Evolutionary conservation across 1,284 basidiomycete species (phyloP).

Genomic region (Apiotrichum siamense): DNA sequence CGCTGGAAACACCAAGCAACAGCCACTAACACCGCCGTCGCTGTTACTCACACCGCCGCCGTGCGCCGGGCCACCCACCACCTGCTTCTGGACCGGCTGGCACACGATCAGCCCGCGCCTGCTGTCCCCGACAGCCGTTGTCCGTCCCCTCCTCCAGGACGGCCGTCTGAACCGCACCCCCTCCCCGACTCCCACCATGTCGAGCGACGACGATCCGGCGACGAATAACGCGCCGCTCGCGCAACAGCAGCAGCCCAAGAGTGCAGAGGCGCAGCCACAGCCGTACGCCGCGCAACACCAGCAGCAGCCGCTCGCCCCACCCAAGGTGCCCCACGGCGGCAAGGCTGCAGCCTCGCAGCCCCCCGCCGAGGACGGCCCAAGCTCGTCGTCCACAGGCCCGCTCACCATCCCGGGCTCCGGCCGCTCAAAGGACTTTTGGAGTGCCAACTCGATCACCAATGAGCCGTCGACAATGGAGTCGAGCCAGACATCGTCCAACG

Average conservation of each 20-base stretch:
- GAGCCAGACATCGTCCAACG: constrained; percentile 7
- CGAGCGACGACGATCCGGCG: constrained; percentile 18
- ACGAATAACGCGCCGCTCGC: neutral
- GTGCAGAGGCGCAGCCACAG: too few relatives aligned
- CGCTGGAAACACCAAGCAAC: neutral
- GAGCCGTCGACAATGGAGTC: constrained; percentile 1
- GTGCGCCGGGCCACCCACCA: too few relatives aligned
- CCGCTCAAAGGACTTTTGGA: constrained; percentile 5
- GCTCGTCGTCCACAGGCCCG: neutral
- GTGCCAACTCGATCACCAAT: neutral
- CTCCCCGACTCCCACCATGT: constrained; percentile 18
- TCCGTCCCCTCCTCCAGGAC: constrained; percentile 4
- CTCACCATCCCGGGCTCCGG: constrained; percentile 3
- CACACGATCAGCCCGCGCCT: constrained; percentile 15
- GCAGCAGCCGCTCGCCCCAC: neutral
- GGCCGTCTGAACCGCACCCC: constrained; percentile 6
- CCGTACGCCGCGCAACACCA: too few relatives aligned
- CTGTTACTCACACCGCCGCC: neutral
- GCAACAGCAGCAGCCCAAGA: neutral
- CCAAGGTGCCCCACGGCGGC: neutral
- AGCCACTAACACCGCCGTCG: neutral
- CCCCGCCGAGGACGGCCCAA: neutral
- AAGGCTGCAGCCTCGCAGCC: neutral
- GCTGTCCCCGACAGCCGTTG: constrained; percentile 8
- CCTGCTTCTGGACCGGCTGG: constrained; percentile 5